Evolutionary conservation across 306 rosid species (phyloP).

Genomic region (Ormosia emarginata): DNA sequence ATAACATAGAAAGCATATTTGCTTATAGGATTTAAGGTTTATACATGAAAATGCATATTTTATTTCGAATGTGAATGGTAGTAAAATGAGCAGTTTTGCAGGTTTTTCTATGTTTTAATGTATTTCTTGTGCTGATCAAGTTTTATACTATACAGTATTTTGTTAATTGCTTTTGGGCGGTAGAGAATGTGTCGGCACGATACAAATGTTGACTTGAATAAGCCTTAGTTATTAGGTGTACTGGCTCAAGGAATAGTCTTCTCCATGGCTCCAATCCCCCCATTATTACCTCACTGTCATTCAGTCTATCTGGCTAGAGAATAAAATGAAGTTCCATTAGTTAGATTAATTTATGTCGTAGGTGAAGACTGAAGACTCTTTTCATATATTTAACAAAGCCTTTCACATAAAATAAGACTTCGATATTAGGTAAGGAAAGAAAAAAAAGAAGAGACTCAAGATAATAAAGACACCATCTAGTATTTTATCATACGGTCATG

Average conservation of each 20-base stretch:
- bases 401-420: conserved; percentile 8
- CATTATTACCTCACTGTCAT: background rate
- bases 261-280: background rate
- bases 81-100: background rate
- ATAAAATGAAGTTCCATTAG: conserved; percentile 7
- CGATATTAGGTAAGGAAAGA: background rate
- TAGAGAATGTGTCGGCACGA: conserved; percentile 32
- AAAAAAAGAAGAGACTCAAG: background rate
- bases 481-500: background rate
- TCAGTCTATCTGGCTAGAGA: conserved; percentile 18
- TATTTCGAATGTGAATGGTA: background rate
- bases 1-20: background rate
- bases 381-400: background rate
- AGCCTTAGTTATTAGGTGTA: conserved; percentile 7
- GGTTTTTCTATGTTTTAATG: background rate
- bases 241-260: conserved; percentile 4
- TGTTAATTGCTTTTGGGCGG: conserved; percentile 7
- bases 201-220: conserved; percentile 27
- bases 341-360: conserved; percentile 9
- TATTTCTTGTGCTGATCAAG: conserved; percentile 1
- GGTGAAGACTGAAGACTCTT: conserved; percentile 19
- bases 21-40: background rate
- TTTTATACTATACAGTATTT: background rate
- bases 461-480: background rate
- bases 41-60: background rate